Evolutionary conservation across 805 yeast genomes (phyloP).

Genomic region (Peterozyma xylosa): DNA sequence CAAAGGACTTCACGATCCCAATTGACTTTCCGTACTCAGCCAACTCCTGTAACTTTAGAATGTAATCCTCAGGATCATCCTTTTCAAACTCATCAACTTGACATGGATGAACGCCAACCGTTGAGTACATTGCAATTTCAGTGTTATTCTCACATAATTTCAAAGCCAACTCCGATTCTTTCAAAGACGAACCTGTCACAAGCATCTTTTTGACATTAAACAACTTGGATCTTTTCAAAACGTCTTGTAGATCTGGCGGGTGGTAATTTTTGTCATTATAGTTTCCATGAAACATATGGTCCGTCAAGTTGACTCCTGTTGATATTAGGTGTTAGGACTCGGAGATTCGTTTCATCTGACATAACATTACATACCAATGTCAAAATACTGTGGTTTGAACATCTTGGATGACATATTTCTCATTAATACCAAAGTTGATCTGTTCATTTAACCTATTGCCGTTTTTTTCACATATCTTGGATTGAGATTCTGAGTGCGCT

Average conservation of each 20-base stretch:
- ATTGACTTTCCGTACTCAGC: constrained; percentile 36
- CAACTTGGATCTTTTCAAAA: constrained; percentile 58
- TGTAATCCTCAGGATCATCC: constrained; percentile 28
- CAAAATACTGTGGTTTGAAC: too few relatives aligned
- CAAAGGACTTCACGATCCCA: constrained; percentile 72
- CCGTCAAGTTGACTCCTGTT: constrained; percentile 65
- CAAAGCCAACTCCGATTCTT: constrained; percentile 59
- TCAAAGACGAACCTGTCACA: constrained; percentile 75
- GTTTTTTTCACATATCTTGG: too few relatives aligned
- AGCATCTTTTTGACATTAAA: constrained; percentile 64
- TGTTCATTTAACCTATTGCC: too few relatives aligned
- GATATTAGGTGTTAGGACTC: too few relatives aligned
- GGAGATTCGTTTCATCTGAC: too few relatives aligned
- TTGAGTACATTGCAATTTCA: constrained; percentile 35
- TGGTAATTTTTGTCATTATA: constrained; percentile 71
- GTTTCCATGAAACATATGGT: constrained; percentile 76
- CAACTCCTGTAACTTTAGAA: constrained; percentile 40
- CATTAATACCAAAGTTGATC: too few relatives aligned
- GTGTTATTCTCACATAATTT: constrained; percentile 28
- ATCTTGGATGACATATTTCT: too few relatives aligned
- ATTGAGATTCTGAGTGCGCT: too few relatives aligned
- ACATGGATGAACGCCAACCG: constrained; percentile 97
- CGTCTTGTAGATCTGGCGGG: constrained; percentile 53
- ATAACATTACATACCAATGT: too few relatives aligned
- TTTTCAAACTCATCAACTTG: constrained; percentile 42